Evolutionary conservation across 768 basidiomycete genomes (phyloP).

Genomic region (Tylopilus subfusipes): DNA sequence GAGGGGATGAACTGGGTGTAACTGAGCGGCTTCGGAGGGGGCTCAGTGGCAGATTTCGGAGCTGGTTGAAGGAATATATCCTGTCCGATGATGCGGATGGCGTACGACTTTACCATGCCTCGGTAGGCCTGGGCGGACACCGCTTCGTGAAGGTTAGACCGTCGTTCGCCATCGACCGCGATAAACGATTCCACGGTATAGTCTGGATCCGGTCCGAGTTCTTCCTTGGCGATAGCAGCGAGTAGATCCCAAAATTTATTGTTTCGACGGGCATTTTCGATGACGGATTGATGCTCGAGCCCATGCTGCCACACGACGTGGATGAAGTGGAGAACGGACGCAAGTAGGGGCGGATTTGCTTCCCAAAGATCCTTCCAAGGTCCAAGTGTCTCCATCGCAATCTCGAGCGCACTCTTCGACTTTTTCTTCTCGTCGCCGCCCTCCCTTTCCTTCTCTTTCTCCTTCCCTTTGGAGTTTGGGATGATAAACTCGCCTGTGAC

Average conservation of each 20-base stretch:
- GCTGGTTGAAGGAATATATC: constrained; percentile 66
- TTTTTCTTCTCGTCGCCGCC: constrained; percentile 30
- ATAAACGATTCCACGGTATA: constrained; percentile 53
- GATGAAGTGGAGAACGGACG: constrained; percentile 72
- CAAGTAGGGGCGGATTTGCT: constrained; percentile 69
- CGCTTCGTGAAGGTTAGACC: constrained; percentile 59
- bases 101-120: constrained; percentile 67
- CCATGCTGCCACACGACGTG: constrained; percentile 78
- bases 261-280: constrained; percentile 56
- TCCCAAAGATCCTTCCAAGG: constrained; percentile 78
- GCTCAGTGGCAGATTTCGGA: constrained; percentile 34
- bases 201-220: constrained; percentile 72
- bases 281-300: constrained; percentile 60
- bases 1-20: constrained; percentile 53
- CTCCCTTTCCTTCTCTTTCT: constrained; percentile 28
- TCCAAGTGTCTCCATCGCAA: constrained; percentile 62
- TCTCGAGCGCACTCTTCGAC: constrained; percentile 56
- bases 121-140: constrained; percentile 66
- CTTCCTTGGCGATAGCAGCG: constrained; percentile 56
- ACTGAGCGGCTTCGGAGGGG: constrained; percentile 52
- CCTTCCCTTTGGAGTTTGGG: constrained; percentile 42
- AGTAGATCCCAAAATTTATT: constrained; percentile 69
- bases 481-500: constrained; percentile 69
- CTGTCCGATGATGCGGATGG: constrained; percentile 67
- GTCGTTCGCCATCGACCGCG: constrained; percentile 31